Conservation (phyloP, 106 monocot species). For the Dendrobium nobile region DNA sequence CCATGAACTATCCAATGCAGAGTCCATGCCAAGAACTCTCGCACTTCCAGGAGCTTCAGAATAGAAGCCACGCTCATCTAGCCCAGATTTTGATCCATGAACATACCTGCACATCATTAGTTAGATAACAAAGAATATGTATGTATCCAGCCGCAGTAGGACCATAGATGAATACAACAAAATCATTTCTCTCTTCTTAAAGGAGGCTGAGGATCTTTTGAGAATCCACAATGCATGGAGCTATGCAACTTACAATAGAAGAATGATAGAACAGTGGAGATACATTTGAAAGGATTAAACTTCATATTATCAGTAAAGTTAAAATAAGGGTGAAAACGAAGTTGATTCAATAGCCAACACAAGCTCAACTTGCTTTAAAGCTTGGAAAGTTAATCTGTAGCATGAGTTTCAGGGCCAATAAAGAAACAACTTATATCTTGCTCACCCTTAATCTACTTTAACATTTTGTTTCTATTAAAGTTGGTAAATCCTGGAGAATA, state of each 20-base stretch:
- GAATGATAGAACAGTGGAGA: too few species aligned
- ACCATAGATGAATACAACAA: background rate
- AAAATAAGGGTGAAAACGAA: too few species aligned
- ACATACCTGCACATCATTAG: conserved; percentile 27
- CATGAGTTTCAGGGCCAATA: too few species aligned
- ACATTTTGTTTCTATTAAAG: background rate
- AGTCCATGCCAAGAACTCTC: conserved; percentile 36
- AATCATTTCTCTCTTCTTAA: background rate
- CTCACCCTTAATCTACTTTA: too few species aligned
- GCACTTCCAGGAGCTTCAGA: conserved; percentile 45
- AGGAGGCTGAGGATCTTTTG: background rate
- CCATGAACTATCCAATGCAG: conserved; percentile 43
- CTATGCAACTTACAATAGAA: background rate
- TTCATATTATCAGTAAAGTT: too few species aligned
- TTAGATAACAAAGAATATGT: background rate
- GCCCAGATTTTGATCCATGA: conserved; percentile 31
- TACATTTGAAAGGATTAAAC: too few species aligned
- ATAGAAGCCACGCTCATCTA: conserved; percentile 42
- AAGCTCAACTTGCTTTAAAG: too few species aligned
- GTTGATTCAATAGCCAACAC: too few species aligned
- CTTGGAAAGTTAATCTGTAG: too few species aligned
- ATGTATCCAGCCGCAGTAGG: background rate
- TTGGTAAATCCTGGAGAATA: too few species aligned
- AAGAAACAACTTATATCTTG: too few species aligned
- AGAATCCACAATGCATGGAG: background rate